phyloP scores from a whole-genome alignment of 2,329 filamentous ascomycete species.

The Trichoderma afroharzianum region DNA sequence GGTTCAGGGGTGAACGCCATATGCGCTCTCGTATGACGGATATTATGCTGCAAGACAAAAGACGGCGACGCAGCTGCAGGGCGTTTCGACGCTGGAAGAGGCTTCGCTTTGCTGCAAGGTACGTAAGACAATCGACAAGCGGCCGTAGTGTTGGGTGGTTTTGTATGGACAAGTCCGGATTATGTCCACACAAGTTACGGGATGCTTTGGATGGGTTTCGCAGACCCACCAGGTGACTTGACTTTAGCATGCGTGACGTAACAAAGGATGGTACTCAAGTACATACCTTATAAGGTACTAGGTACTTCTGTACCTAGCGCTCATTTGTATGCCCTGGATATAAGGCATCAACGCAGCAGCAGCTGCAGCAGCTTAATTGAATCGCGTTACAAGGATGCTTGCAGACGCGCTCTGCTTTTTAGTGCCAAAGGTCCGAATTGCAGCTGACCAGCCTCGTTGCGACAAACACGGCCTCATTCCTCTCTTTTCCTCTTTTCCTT shows the following conservation, averaged over 20 bases:
- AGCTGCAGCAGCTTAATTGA: slow-evolving; percentile 11
- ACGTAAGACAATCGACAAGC: not conserved
- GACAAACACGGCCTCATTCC: not conserved
- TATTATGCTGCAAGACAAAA: not conserved
- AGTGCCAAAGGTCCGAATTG: not conserved
- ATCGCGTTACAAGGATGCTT: slow-evolving; percentile 6
- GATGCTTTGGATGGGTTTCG: not conserved
- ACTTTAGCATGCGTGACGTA: slow-evolving; percentile 4
- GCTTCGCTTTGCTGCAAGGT: not conserved
- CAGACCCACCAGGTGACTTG: not conserved
- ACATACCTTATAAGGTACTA: too few species aligned
- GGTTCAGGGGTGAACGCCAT: slow-evolving; percentile 28
- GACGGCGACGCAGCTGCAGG: not conserved
- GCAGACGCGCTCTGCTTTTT: not conserved
- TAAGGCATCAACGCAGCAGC: not conserved
- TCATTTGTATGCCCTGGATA: not conserved
- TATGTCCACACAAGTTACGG: not conserved
- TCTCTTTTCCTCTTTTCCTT: not conserved
- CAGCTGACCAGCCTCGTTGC: not conserved
- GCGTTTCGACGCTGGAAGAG: not conserved
- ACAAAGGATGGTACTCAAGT: not conserved
- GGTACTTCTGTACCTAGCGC: not conserved
- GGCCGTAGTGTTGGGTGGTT: not conserved
- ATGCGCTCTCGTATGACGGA: slow-evolving; percentile 18
- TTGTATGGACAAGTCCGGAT: not conserved